Evolutionary conservation across 1,139 yeast genomes (phyloP).

Genomic region (Candida tropicalis): DNA sequence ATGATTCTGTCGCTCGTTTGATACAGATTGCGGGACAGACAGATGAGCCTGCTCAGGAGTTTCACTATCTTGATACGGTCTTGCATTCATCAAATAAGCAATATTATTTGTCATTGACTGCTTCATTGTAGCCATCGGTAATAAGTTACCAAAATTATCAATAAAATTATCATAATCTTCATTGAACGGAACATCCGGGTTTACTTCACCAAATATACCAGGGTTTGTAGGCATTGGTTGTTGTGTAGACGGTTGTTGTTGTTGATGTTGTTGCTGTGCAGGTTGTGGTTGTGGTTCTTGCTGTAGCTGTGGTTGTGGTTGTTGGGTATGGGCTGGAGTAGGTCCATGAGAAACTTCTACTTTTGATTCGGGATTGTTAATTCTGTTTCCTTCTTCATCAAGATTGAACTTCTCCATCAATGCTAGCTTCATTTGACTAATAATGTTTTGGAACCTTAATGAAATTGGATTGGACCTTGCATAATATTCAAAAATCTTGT

Average conservation of each 20-base stretch:
- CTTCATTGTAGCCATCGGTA: slow-evolving; percentile 15
- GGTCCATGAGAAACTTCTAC: background rate
- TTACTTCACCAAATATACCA: background rate
- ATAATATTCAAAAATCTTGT: slow-evolving; percentile 16
- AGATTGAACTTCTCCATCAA: slow-evolving; percentile 15
- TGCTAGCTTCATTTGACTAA: slow-evolving; percentile 16
- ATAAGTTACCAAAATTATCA: slow-evolving; percentile 15
- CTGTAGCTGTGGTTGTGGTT: slow-evolving; percentile 2
- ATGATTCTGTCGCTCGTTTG: background rate
- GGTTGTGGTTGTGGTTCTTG: background rate
- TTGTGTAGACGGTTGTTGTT: background rate
- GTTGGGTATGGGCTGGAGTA: too few relatives aligned
- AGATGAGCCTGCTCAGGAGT: background rate
- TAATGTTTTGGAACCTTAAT: slow-evolving; percentile 14
- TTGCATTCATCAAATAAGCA: slow-evolving; percentile 11
- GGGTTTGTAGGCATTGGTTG: background rate
- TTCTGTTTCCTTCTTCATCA: slow-evolving; percentile 14
- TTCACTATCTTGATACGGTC: slow-evolving; percentile 6
- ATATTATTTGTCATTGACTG: slow-evolving; percentile 9
- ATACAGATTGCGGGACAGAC: background rate
- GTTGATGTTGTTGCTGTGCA: background rate
- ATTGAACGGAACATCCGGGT: slow-evolving; percentile 9
- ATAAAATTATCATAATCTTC: slow-evolving; percentile 18
- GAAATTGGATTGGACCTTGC: slow-evolving; percentile 14
- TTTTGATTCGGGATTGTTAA: background rate